These are phyloP conservation scores for Populus nigra DNA, from an alignment of 345 rosid species.

Conservation along the genomic window DNA sequence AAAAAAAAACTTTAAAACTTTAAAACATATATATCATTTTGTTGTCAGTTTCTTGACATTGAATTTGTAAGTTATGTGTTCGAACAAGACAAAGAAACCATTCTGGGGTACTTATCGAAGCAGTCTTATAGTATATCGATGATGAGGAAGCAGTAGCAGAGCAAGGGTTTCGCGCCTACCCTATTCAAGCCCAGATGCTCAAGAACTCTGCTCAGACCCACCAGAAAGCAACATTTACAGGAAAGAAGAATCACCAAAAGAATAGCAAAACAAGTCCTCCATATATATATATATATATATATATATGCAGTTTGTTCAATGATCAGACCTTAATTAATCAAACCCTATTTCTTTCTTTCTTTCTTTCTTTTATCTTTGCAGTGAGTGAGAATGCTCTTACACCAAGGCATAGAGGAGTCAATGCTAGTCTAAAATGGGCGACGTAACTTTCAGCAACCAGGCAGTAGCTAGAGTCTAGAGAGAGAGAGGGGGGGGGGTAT, in stretches of 20 bases:
- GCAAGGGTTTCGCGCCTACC: constrained; percentile 14
- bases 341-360: neutral
- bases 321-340: neutral
- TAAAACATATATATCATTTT: neutral
- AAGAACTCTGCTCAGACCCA: constrained; percentile 3
- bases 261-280: neutral
- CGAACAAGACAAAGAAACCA: constrained; percentile 43
- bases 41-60: constrained; percentile 28
- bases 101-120: constrained; percentile 10
- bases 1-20: too few species aligned
- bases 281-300: neutral
- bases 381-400: constrained; percentile 15
- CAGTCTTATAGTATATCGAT: neutral
- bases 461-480: neutral
- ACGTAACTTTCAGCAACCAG: constrained; percentile 1
- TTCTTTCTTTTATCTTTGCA: neutral
- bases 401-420: constrained; percentile 7
- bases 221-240: constrained; percentile 11
- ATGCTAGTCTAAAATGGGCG: too few species aligned
- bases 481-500: neutral
- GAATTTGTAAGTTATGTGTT: constrained; percentile 21
- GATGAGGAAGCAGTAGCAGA: neutral
- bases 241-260: neutral
- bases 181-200: neutral
- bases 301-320: neutral